phyloP scores from a whole-genome alignment of 78 protist genomes.

The Pigoraptor vietnamica region DNA sequence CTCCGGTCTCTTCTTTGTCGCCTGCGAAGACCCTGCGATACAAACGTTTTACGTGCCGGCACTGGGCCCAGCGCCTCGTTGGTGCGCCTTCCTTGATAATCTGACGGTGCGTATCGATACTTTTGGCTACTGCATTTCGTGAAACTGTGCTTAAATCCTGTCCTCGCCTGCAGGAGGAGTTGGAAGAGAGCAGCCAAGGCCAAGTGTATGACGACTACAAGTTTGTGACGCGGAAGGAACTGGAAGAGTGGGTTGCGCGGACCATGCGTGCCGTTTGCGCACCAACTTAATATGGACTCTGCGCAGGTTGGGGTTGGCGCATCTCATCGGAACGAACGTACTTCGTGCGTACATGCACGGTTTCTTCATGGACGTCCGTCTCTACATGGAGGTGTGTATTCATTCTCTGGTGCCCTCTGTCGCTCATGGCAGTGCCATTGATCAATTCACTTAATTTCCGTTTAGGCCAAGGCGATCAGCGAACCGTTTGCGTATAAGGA shows the following conservation, averaged over 20 bases:
- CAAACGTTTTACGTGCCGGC: constrained; percentile 83
- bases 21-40: constrained; percentile 72
- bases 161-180: constrained; percentile 48
- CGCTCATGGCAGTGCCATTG: background rate
- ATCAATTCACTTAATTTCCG: background rate
- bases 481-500: constrained; percentile 67
- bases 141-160: too few species aligned
- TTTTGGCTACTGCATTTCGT: background rate
- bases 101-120: constrained; percentile 49
- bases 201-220: constrained; percentile 81
- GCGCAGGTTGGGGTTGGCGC: constrained; percentile 38
- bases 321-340: constrained; percentile 60
- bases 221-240: constrained; percentile 87
- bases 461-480: constrained; percentile 28
- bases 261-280: background rate
- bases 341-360: constrained; percentile 94
- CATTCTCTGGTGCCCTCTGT: background rate
- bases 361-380: constrained; percentile 69
- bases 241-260: constrained; percentile 20
- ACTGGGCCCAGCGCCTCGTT: constrained; percentile 96
- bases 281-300: background rate
- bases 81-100: constrained; percentile 90
- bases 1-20: constrained; percentile 77
- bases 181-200: constrained; percentile 58
- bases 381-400: constrained; percentile 26